phyloP scores from a whole-genome alignment of 257 asterid genomes.

The Primulina eburnea region DNA sequence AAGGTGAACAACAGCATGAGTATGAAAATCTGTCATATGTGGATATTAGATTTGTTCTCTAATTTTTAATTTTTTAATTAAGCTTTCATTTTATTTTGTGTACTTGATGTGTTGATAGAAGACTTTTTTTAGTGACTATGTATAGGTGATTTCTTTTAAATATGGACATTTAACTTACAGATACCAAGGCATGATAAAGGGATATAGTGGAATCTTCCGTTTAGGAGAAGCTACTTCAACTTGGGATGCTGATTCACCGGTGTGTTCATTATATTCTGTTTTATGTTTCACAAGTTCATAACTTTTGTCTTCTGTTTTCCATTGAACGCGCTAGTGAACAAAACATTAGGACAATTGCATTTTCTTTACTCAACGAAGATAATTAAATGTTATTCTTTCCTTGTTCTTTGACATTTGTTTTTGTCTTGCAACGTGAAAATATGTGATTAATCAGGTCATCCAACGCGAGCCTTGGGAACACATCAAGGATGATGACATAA shows the following conservation, averaged over 20 bases:
- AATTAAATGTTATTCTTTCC: not conserved
- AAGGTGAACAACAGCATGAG: conserved; percentile 44
- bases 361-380: not conserved
- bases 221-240: conserved; percentile 99
- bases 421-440: conserved; percentile 7
- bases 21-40: not conserved
- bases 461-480: conserved; percentile 97
- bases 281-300: conserved; percentile 15
- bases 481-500: conserved; percentile 72
- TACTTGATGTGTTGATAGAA: not conserved
- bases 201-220: conserved; percentile 93
- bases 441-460: conserved; percentile 52
- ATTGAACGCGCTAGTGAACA: not conserved
- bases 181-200: conserved; percentile 94
- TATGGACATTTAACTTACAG: conserved; percentile 40
- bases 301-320: not conserved
- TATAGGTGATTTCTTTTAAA: not conserved
- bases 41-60: not conserved
- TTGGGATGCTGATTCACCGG: conserved; percentile 98
- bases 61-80: not conserved
- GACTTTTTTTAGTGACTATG: not conserved
- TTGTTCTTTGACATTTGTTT: not conserved
- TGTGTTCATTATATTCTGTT: conserved; percentile 34
- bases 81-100: not conserved
- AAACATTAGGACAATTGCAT: not conserved